Percentiles rank a stretch among this genome's conserved stretches.
Conservation (phyloP, 768 basidiomycete species). For the Rhodotorula toruloides region DNA sequence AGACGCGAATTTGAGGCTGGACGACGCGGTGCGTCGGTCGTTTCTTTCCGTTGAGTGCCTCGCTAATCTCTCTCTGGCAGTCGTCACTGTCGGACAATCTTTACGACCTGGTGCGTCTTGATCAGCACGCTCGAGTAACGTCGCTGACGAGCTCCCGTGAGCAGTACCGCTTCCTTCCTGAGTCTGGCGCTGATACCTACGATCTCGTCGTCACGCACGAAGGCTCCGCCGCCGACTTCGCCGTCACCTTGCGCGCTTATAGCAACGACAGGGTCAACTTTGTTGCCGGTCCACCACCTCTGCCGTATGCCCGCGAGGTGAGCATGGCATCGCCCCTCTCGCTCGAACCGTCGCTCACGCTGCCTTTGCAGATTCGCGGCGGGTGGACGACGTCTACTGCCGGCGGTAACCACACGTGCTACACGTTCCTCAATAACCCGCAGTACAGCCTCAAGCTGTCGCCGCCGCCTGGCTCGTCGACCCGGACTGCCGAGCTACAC, state of each 20-base stretch:
- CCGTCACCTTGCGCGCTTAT: constrained; percentile 65
- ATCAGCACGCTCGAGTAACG: accelerated
- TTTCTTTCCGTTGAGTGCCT: neutral
- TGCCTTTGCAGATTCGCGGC: constrained; percentile 55
- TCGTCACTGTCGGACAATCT: constrained; percentile 21
- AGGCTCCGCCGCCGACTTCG: constrained; percentile 57
- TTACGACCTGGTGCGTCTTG: constrained; percentile 2
- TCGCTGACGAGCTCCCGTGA: neutral
- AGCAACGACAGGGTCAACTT: constrained; percentile 48
- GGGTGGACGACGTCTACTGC: constrained; percentile 64
- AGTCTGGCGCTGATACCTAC: constrained; percentile 44
- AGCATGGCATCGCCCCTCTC: neutral
- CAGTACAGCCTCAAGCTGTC: constrained; percentile 68
- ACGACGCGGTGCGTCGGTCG: constrained; percentile 2
- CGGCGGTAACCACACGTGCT: constrained; percentile 74
- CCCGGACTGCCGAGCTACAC: constrained; percentile 48
- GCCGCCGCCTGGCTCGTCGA: constrained; percentile 40
- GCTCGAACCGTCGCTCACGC: neutral
- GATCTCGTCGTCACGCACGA: constrained; percentile 66
- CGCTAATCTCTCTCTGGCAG: neutral
- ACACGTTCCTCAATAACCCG: constrained; percentile 83
- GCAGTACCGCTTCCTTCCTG: constrained; percentile 43
- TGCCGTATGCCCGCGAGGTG: constrained; percentile 44
- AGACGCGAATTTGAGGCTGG: neutral
- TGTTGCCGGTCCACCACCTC: constrained; percentile 33